phyloP scores from a whole-genome alignment of 164 flowering plant species.

The Macadamia tetraphylla region DNA sequence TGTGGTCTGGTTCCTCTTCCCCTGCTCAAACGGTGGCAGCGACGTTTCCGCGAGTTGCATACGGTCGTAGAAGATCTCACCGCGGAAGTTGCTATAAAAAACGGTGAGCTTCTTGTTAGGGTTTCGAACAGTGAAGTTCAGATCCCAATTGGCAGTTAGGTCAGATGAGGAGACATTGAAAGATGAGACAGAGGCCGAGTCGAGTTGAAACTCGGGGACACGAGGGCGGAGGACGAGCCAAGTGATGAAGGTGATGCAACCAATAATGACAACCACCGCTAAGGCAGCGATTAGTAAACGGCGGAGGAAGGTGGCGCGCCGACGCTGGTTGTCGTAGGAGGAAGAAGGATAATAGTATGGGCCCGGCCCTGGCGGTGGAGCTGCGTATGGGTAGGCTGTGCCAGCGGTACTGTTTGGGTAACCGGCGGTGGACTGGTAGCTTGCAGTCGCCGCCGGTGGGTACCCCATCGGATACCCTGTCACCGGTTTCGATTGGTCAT shows the following conservation, averaged over 20 bases:
- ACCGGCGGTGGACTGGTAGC: neutral
- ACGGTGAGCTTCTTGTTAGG: constrained; percentile 60
- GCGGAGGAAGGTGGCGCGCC: constrained; percentile 18
- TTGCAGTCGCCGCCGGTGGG: neutral
- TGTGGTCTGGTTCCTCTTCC: constrained; percentile 27
- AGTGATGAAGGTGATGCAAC: constrained; percentile 16
- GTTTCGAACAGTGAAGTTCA: constrained; percentile 34
- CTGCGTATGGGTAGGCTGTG: neutral
- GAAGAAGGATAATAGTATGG: constrained; percentile 9
- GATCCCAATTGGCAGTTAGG: constrained; percentile 35
- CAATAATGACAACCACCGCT: constrained; percentile 18
- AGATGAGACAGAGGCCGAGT: constrained; percentile 38
- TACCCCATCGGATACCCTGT: neutral
- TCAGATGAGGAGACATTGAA: constrained; percentile 28
- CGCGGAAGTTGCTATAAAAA: constrained; percentile 29
- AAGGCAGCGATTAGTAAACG: constrained; percentile 13
- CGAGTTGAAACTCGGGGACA: constrained; percentile 49
- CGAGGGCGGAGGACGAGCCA: constrained; percentile 59
- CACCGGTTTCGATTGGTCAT: neutral
- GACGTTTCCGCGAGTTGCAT: constrained; percentile 25
- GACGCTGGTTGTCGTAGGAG: constrained; percentile 12
- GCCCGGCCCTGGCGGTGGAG: neutral
- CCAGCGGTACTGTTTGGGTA: neutral
- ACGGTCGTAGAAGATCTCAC: constrained; percentile 16
- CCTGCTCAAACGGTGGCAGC: constrained; percentile 52